Base-by-base conservation (phyloP, 2,329 filamentous ascomycete species). In the Acephala macrosclerotiorum region DNA sequence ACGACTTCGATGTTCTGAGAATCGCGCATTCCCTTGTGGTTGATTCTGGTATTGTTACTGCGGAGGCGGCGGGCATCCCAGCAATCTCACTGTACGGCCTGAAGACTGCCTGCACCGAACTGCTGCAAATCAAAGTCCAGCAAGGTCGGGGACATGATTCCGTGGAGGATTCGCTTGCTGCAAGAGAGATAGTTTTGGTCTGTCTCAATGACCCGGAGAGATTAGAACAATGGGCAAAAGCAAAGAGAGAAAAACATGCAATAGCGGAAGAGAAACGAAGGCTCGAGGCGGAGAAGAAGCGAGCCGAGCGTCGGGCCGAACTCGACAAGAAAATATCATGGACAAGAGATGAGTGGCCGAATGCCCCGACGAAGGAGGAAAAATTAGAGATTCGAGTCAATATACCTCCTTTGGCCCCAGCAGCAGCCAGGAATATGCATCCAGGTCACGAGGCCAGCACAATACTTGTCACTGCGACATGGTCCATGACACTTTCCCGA, bases 161-260 rank as follows among this genome's bases (percentile, higher is more conserved):
- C 12, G 49, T 53, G 8, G 49, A 53, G 14, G 49, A 53, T 33
- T 53, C 49, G 8, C 49, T 53, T 33, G 49, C 49, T 16, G 49
- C 49, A 29, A 53, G 49, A 53, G 49, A 53, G 18, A 25, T 53
- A n/a, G 49, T 53, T 53, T n/a, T 53, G 25, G 18, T 29, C 25
- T 53, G 49, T 11, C 18, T 53, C 22, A 53, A 12, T 18, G 25
- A 53, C 22, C 26, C 25, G 6, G 49, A 53, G 25, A 53, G 26
- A n/a, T 3, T 33, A 25, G 14, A 53, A 22, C 11, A 14, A 14
- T 53, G 49, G 49, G 49, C 25, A 14, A 53, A 29, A 12, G 16
- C 18, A 14, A 53, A 53, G 25, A 53, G 26, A 18, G 26, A 53
- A 18, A 25, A 26, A n/a, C 9, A 53, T n/a, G 25, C 22, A 53